Percentiles rank a stretch among this genome's conserved stretches.
phyloP scores from a whole-genome alignment of 371 early-diverging fungal genomes.

The Apophysomyces ossiformis region DNA sequence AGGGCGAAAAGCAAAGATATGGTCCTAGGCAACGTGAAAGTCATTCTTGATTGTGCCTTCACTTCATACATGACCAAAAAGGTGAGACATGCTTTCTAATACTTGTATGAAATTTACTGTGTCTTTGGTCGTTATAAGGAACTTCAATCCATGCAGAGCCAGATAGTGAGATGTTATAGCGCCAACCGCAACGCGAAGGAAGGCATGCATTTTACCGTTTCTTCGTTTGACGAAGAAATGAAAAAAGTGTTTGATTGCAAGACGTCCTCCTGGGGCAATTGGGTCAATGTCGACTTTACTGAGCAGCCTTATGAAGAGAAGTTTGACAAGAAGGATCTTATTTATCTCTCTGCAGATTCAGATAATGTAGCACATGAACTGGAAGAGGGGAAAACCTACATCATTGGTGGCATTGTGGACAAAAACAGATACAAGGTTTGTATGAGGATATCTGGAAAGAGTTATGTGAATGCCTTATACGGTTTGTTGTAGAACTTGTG shows the following conservation, averaged over 20 bases:
- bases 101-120: not conserved
- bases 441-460: not conserved
- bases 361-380: slow-evolving; percentile 68
- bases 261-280: slow-evolving; percentile 45
- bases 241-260: slow-evolving; percentile 48
- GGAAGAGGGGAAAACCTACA: slow-evolving; percentile 76
- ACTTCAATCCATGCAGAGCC: slow-evolving; percentile 67
- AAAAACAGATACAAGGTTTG: slow-evolving; percentile 84
- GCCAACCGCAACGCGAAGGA: slow-evolving; percentile 57
- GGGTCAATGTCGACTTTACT: slow-evolving; percentile 44
- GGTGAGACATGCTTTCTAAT: slow-evolving; percentile 32
- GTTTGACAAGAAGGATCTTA: slow-evolving; percentile 61
- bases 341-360: slow-evolving; percentile 93
- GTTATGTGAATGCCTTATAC: not conserved
- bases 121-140: slow-evolving; percentile 39
- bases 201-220: slow-evolving; percentile 57
- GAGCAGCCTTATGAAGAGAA: slow-evolving; percentile 48
- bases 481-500: slow-evolving; percentile 63
- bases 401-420: slow-evolving; percentile 96
- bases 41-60: slow-evolving; percentile 80
- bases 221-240: slow-evolving; percentile 46
- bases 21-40: slow-evolving; percentile 33
- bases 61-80: slow-evolving; percentile 79
- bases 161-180: slow-evolving; percentile 73
- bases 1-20: slow-evolving; percentile 31